These are phyloP conservation scores for Penicillium diatomitis DNA, from an alignment of 495 filamentous ascomycete genomes.

Conservation along the genomic window DNA sequence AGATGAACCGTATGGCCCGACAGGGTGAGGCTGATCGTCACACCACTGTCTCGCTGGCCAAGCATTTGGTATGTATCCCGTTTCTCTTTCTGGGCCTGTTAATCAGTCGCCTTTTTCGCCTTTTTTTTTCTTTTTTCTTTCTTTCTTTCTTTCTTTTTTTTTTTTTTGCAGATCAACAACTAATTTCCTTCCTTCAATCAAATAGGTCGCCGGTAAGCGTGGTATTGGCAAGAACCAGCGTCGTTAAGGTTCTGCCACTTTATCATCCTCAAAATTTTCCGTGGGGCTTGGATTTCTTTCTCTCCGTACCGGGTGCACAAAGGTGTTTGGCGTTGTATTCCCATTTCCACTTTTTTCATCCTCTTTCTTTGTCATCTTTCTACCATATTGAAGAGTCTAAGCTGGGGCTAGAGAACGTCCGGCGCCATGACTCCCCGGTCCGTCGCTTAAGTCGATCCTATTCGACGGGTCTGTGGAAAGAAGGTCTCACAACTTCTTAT, in stretches of 20 bases:
- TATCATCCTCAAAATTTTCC: conserved; percentile 24
- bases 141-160: no score
- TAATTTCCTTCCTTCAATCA: no score
- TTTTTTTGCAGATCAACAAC: no score
- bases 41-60: conserved; percentile 67
- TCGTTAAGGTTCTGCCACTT: conserved; percentile 31
- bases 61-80: conserved; percentile 70
- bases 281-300: conserved; percentile 2
- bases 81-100: neutral
- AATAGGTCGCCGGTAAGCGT: conserved; percentile 48
- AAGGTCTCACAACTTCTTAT: conserved; percentile 6
- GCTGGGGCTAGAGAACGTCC: no score
- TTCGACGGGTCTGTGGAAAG: neutral
- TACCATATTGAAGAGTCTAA: no score
- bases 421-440: no score
- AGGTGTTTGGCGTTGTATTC: conserved; percentile 24
- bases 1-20: conserved; percentile 96
- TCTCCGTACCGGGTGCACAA: conserved; percentile 26
- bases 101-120: neutral
- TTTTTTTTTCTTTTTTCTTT: neutral
- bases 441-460: no score
- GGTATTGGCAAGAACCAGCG: conserved; percentile 51
- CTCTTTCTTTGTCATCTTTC: neutral
- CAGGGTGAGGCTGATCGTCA: conserved; percentile 96
- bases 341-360: conserved; percentile 3